A percentile compares a stretch with the other conserved stretches of the same genome.
These are phyloP conservation scores for Venturia nashicola DNA, from an alignment of 2,329 filamentous ascomycete species.

Conservation along the genomic window DNA sequence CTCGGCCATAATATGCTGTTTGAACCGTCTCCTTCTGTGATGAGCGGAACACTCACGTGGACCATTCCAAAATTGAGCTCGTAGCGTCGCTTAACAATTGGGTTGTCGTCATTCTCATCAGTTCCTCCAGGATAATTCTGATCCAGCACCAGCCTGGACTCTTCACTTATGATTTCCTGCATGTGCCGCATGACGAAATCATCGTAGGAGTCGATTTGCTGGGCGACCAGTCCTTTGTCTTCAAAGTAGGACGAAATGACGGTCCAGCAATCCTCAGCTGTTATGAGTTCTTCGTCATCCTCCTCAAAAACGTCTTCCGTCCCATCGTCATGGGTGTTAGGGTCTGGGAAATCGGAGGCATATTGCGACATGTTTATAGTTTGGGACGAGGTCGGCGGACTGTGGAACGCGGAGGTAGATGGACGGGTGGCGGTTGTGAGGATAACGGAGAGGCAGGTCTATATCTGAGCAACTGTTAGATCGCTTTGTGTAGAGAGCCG, in stretches of 20 bases:
- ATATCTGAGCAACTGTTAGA: background rate
- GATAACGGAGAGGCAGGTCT: background rate
- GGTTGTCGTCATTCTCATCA: constrained; percentile 46
- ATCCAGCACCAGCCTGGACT: constrained; percentile 83
- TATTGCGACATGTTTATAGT: background rate
- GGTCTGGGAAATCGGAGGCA: background rate
- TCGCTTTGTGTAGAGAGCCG: background rate
- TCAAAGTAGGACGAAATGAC: constrained; percentile 98
- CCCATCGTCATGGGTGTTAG: background rate
- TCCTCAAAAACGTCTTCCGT: constrained; percentile 40
- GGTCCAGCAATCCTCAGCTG: constrained; percentile 95
- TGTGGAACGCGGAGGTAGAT: background rate
- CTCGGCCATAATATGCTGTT: constrained; percentile 81
- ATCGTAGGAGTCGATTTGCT: constrained; percentile 97
- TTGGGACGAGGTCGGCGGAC: background rate
- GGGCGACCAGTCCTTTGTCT: constrained; percentile 85
- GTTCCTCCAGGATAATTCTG: constrained; percentile 71
- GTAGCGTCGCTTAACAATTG: constrained; percentile 79
- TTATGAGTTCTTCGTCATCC: constrained; percentile 57
- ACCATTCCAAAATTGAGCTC: constrained; percentile 90
- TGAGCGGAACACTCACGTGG: constrained; percentile 76
- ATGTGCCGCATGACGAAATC: constrained; percentile 92
- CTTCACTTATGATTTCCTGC: constrained; percentile 87
- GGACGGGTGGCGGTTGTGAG: background rate
- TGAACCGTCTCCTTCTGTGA: constrained; percentile 85